These are phyloP conservation scores for Lasiodiplodia gonubiensis DNA, from an alignment of 2,329 filamentous ascomycete genomes.

Conservation along the genomic window DNA sequence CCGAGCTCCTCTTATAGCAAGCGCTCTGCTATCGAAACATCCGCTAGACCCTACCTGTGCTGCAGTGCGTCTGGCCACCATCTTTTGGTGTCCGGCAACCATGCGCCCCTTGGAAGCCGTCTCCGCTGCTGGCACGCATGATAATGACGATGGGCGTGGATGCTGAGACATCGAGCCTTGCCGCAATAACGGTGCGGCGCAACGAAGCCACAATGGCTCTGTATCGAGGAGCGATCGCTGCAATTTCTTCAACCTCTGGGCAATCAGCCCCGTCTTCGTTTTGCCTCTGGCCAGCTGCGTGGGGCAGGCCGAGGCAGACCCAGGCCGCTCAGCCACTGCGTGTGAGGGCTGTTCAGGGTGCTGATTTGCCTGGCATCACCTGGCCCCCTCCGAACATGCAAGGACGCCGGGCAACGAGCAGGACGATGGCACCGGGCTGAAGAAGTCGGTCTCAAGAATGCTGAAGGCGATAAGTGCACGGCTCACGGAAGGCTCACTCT, in stretches of 20 bases:
- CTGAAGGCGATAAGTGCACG: not conserved
- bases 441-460: constrained; percentile 7
- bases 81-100: not conserved
- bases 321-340: constrained; percentile 16
- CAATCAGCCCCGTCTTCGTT: not conserved
- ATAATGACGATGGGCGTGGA: constrained; percentile 9
- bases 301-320: constrained; percentile 6
- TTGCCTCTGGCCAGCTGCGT: constrained; percentile 2
- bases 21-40: constrained; percentile 16
- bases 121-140: constrained; percentile 12
- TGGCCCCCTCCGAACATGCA: not conserved
- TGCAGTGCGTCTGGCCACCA: not conserved
- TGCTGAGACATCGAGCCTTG: constrained; percentile 5
- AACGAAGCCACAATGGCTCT: constrained; percentile 12
- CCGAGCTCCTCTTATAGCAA: constrained; percentile 18
- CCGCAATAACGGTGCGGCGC: constrained; percentile 21
- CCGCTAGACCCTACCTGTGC: not conserved
- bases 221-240: constrained; percentile 6
- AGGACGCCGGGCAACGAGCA: constrained; percentile 4
- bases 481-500: not conserved
- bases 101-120: constrained; percentile 2
- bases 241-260: constrained; percentile 12
- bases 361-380: constrained; percentile 13
- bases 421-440: not conserved
- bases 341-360: not conserved